These are phyloP conservation scores for Hirschfeldia incana DNA, from an alignment of 345 rosid genomes.

Conservation along the genomic window DNA sequence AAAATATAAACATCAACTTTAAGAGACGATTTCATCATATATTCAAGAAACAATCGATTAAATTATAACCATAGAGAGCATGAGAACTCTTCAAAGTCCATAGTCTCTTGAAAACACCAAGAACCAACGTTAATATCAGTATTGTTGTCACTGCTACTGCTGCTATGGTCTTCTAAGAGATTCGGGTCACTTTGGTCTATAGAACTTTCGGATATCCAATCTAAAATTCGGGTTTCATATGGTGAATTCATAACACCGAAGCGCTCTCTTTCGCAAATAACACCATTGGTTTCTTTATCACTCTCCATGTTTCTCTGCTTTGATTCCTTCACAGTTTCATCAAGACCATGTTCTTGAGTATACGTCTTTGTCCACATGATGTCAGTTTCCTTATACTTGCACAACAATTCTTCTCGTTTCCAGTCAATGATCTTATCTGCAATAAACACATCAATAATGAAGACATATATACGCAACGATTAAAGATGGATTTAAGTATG, in stretches of 20 bases:
- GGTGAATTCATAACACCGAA: slow-evolving; percentile 49
- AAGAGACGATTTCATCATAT: background rate
- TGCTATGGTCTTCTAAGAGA: slow-evolving; percentile 26
- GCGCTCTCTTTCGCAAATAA: slow-evolving; percentile 3
- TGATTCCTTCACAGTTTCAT: background rate
- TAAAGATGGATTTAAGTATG: background rate
- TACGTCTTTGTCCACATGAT: background rate
- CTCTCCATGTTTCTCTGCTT: slow-evolving; percentile 19
- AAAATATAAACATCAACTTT: background rate
- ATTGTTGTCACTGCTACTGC: slow-evolving; percentile 18
- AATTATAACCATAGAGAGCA: slow-evolving; percentile 34
- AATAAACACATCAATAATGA: background rate
- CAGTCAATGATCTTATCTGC: slow-evolving; percentile 16
- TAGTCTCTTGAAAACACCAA: slow-evolving; percentile 38
- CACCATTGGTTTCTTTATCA: slow-evolving; percentile 20
- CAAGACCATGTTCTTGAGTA: slow-evolving; percentile 30
- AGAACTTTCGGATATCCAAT: slow-evolving; percentile 56
- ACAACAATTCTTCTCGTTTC: slow-evolving; percentile 7
- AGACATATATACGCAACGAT: background rate
- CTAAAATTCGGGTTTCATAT: slow-evolving; percentile 47
- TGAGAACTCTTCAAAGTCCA: slow-evolving; percentile 34
- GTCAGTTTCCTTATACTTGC: slow-evolving; percentile 26
- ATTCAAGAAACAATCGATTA: background rate
- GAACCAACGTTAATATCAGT: slow-evolving; percentile 19
- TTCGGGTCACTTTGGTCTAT: slow-evolving; percentile 35